Base-by-base conservation (phyloP, 768 basidiomycete genomes). In the Lactarius deliciosus region DNA sequence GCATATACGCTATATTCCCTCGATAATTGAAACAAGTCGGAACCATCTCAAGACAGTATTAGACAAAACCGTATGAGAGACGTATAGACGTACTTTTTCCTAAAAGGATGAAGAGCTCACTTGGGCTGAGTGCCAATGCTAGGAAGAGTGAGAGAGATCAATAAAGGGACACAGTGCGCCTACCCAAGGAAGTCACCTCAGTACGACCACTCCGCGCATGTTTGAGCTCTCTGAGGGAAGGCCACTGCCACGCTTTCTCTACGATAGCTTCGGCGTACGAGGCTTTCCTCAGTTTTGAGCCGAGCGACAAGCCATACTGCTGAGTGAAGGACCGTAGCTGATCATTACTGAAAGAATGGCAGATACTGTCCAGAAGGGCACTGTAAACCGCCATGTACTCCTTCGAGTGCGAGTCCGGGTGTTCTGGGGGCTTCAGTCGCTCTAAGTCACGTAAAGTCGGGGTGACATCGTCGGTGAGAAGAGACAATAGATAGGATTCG, bases 181-280 rank as follows among this genome's bases (percentile, higher is more conserved):
- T 72, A 87, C 87, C 75, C 73, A 80, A 76, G 47, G 76, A 74
- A 22, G 76, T 73, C 4, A 81, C 72, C 73, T 86, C 84, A 18
- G 80, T 86, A 74, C 76, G 77, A 58, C 85, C 85, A 56, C 78
- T 78, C 71, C 77, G 79, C 60, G 80, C 76, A 71, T 81, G 81
- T 71, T 82, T 79, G 7, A 88, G 78, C 36, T 82, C 79, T 55
- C 78, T 75, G 61, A 89, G 73, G 32, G 86, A 83, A 7, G 86
- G 85, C 89, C 88, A 91, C 32, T 78, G 79, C 91, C 91, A 93
- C 64, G 80, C 77, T 65, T 81, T 76, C 73, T 90, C 86, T 34
- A 92, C 81, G 67, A 91, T 85, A 10, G 79, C 77, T 55, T 78
- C 78, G 50, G 82, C 83, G 70, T 75, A 77, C 43, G 78, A 72